Conservation (phyloP, 495 filamentous ascomycete species). For the Penicillium alfredii region DNA sequence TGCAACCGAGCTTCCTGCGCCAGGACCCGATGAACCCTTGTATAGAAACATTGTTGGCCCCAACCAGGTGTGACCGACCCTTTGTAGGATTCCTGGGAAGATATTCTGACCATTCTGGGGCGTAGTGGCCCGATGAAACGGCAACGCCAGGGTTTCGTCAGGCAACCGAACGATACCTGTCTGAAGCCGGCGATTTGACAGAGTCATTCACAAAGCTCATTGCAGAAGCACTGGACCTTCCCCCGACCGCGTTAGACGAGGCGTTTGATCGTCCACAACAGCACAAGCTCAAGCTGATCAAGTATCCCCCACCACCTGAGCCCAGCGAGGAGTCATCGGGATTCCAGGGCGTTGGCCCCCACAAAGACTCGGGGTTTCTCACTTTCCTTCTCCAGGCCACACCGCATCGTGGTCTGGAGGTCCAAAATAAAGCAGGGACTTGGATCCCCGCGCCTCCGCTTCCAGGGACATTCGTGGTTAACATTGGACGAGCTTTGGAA, state of each 20-base stretch:
- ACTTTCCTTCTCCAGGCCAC: constrained; percentile 83
- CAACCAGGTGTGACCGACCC: constrained; percentile 44
- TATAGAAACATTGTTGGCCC: constrained; percentile 79
- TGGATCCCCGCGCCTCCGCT: constrained; percentile 65
- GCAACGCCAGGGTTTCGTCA: constrained; percentile 67
- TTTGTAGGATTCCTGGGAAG: not conserved
- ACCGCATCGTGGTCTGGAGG: constrained; percentile 75
- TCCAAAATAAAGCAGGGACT: constrained; percentile 73
- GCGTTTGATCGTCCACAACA: constrained; percentile 75
- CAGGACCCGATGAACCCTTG: constrained; percentile 54
- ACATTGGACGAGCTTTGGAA: constrained; percentile 89
- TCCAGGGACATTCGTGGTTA: constrained; percentile 64
- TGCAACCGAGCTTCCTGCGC: constrained; percentile 60
- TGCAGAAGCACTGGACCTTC: constrained; percentile 79
- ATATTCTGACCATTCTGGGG: not conserved
- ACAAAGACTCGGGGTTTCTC: constrained; percentile 89
- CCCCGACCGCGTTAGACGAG: constrained; percentile 60
- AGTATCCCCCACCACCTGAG: constrained; percentile 62
- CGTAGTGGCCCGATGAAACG: constrained; percentile 67
- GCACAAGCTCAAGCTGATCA: constrained; percentile 88
- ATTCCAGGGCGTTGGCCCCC: constrained; percentile 72
- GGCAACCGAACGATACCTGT: constrained; percentile 69
- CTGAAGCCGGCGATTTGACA: constrained; percentile 60
- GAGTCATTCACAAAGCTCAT: constrained; percentile 77
- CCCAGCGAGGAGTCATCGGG: constrained; percentile 5